These are phyloP conservation scores for Chlorella variabilis DNA, from an alignment of 163 green algal genomes.

Conservation along the genomic window DNA sequence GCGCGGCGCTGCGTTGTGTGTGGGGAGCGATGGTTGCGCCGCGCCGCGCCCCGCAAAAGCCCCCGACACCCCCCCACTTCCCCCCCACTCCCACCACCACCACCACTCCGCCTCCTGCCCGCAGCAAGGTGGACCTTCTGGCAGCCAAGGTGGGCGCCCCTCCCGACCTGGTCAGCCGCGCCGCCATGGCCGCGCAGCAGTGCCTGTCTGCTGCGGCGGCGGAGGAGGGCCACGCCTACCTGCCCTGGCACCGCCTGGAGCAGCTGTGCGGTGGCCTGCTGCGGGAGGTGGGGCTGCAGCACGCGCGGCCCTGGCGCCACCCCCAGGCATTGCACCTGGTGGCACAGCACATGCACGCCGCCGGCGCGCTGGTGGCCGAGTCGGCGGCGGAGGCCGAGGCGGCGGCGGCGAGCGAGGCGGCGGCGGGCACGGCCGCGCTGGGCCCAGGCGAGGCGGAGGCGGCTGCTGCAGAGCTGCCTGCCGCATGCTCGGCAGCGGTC, in stretches of 20 bases:
- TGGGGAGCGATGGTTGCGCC: no score
- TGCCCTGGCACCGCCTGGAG: slow-evolving; percentile 55
- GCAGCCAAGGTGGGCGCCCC: slow-evolving; percentile 36
- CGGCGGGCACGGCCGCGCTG: not conserved
- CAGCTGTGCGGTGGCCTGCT: slow-evolving; percentile 18
- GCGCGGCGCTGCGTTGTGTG: no score
- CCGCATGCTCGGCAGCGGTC: not conserved
- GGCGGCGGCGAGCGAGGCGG: not conserved
- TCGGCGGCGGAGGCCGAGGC: not conserved
- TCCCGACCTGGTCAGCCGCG: slow-evolving; percentile 44
- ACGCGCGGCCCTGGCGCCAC: slow-evolving; percentile 35
- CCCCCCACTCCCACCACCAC: no score
- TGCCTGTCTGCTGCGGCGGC: slow-evolving; percentile 37
- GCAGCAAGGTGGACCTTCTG: slow-evolving; percentile 51
- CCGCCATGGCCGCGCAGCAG: slow-evolving; percentile 37
- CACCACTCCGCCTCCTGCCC: not conserved
- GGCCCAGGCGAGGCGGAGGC: not conserved
- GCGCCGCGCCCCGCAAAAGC: no score
- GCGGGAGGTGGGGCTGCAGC: slow-evolving; percentile 21
- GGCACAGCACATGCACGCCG: slow-evolving; percentile 45
- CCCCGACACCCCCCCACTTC: no score
- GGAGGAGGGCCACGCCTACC: slow-evolving; percentile 58
- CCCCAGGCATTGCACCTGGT: slow-evolving; percentile 26
- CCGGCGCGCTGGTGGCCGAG: slow-evolving; percentile 41
- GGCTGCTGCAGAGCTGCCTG: no score